Conservation (phyloP, 2,329 filamentous ascomycete genomes). For the Pseudogymnoascus sp. region DNA sequence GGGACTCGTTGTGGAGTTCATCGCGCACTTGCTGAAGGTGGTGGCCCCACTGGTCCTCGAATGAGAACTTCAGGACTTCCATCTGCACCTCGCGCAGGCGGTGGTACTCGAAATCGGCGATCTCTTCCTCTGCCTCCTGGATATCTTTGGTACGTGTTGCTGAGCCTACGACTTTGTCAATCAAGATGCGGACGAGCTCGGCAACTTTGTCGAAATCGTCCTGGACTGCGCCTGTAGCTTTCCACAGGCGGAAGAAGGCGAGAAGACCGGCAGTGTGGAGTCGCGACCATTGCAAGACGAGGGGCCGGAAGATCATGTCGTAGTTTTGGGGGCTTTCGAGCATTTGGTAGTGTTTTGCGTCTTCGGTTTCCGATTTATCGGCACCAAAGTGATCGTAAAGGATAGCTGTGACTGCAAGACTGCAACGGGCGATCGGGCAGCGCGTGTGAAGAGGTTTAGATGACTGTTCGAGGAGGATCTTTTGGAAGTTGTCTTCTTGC, state of each 20-base stretch:
- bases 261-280: constrained; percentile 79
- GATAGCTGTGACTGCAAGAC: constrained; percentile 75
- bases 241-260: constrained; percentile 88
- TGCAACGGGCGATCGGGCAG: constrained; percentile 80
- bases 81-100: constrained; percentile 81
- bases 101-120: constrained; percentile 72
- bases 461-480: constrained; percentile 82
- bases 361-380: constrained; percentile 71
- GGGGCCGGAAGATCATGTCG: constrained; percentile 76
- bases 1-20: constrained; percentile 78
- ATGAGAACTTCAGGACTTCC: constrained; percentile 81
- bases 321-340: constrained; percentile 69
- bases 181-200: constrained; percentile 78
- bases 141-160: constrained; percentile 76
- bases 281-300: constrained; percentile 87
- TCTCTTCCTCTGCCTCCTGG: constrained; percentile 78
- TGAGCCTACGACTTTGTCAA: constrained; percentile 81
- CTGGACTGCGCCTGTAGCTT: constrained; percentile 72
- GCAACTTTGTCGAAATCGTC: constrained; percentile 90
- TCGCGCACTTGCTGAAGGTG: constrained; percentile 86
- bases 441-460: constrained; percentile 60
- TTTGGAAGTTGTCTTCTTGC: constrained; percentile 87
- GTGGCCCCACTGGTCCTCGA: constrained; percentile 89
- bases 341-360: constrained; percentile 64
- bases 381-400: constrained; percentile 95